Percentiles rank a stretch among this genome's conserved stretches.
phyloP scores from a whole-genome alignment of 768 basidiomycete genomes.

The Panaeolus cyanescens region DNA sequence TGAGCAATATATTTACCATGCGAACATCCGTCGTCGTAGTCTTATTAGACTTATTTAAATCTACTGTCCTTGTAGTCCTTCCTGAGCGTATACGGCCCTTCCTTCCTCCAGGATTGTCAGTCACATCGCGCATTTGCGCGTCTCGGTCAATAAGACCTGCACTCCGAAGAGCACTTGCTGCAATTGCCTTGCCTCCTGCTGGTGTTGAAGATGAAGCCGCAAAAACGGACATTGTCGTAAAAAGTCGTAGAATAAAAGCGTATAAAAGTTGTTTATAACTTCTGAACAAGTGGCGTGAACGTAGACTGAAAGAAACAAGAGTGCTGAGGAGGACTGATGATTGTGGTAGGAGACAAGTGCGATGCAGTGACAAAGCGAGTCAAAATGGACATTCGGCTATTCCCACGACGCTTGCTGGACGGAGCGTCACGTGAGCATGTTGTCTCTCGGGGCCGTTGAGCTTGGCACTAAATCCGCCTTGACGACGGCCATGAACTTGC shows the following conservation, averaged over 20 bases:
- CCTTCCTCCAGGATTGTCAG: conserved; percentile 71
- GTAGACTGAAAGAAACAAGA: neutral
- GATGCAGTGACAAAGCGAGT: conserved; percentile 33
- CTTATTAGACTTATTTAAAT: conserved; percentile 60
- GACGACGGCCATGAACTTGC: neutral
- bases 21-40: conserved; percentile 50
- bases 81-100: conserved; percentile 70
- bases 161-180: conserved; percentile 60
- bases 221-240: conserved; percentile 41
- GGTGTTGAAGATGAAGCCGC: conserved; percentile 62
- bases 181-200: conserved; percentile 55
- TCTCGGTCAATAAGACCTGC: conserved; percentile 81
- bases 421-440: neutral
- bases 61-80: conserved; percentile 55
- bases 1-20: conserved; percentile 67
- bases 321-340: conserved; percentile 10
- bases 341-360: conserved; percentile 15
- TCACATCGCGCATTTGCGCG: conserved; percentile 70
- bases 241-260: neutral
- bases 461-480: neutral
- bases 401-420: conserved; percentile 21
- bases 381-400: conserved; percentile 28
- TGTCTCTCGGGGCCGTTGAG: neutral
- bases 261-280: neutral
- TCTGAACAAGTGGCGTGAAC: neutral